Percentiles rank a stretch among this genome's conserved stretches.
Evolutionary conservation across 257 asterid species (phyloP).

Genomic region (Nicotiana otophora): DNA sequence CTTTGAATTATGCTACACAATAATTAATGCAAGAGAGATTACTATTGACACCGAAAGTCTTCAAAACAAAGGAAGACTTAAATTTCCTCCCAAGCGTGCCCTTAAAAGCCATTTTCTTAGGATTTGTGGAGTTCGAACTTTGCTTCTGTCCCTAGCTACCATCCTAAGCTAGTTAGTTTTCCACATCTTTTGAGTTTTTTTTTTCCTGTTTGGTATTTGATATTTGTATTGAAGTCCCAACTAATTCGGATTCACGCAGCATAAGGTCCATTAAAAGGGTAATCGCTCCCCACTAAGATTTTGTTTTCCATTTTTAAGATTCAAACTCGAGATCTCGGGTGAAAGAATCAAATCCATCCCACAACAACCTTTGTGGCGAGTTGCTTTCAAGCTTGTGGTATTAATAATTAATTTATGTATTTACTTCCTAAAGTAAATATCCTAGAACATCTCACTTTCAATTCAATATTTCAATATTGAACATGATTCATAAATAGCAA

Average conservation of each 20-base stretch:
- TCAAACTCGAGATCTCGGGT: too few species aligned
- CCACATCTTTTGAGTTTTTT: not conserved
- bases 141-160: not conserved
- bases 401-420: not conserved
- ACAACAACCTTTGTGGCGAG: too few species aligned
- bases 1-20: not conserved
- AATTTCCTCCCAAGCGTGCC: constrained; percentile 12
- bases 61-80: constrained; percentile 6
- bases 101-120: constrained; percentile 27
- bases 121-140: constrained; percentile 5
- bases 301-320: too few species aligned
- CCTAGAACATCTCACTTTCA: not conserved
- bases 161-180: not conserved
- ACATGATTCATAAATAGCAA: not conserved
- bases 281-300: too few species aligned
- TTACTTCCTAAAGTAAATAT: not conserved
- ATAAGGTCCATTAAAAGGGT: rapidly evolving
- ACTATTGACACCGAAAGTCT: constrained; percentile 18
- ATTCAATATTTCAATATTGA: not conserved
- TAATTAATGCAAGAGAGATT: not conserved
- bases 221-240: too few species aligned
- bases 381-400: not conserved
- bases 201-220: rapidly evolving
- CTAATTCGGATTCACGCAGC: too few species aligned
- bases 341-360: too few species aligned